Evolutionary conservation across 2,329 filamentous ascomycete genomes (phyloP), one percentile per base, ranked within the genome.

Genomic region (Fusarium longipes): DNA sequence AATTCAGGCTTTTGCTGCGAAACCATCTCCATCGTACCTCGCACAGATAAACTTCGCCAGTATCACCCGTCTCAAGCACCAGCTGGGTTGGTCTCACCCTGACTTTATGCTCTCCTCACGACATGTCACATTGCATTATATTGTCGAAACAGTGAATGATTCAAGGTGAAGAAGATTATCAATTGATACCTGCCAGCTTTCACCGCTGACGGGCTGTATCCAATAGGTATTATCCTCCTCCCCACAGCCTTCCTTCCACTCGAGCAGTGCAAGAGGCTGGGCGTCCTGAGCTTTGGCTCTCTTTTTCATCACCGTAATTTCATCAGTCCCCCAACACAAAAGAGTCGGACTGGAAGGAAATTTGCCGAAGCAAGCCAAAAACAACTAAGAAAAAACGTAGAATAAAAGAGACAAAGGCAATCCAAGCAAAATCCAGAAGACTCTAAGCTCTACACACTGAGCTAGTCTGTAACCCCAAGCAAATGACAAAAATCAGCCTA

Each of bases 241-340:
- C 51, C 51, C 50, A 44, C 42, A 49, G 35, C 38, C 45, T 58
- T 49, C 51, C 36, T 12, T 56, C 50, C 52, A 49, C 58, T 56
- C 39, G 54, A 40, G 36, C 57, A 22, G 47, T 38, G 32, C 17
- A 22, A 18, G 32, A 18, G 48, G 43, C 51, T 44, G 54, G 57
- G 63, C 50, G 36, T 50, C 44, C 45, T 54, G 47, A 67, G 63
- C 62, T 54, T 66, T 63, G 61, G 62, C 56, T 59, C 40, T 62
- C 55, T 58, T 55, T 58, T 68, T 69, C 70, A 70, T 73, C 70
- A 73, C 70, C 66, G 68, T 73, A 67, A 71, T 73, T 73, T 73
- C 70, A 67, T 73, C 65, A 73, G 68, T 70, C 70, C 70, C 71
- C 39, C 62, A 68, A 33, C 44, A 36, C 49, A 68, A 69, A 63